Evolutionary conservation across 2,329 filamentous ascomycete species (phyloP), one percentile per base, ranked within the genome.

Genomic region (Pseudogymnoascus verrucosus): DNA sequence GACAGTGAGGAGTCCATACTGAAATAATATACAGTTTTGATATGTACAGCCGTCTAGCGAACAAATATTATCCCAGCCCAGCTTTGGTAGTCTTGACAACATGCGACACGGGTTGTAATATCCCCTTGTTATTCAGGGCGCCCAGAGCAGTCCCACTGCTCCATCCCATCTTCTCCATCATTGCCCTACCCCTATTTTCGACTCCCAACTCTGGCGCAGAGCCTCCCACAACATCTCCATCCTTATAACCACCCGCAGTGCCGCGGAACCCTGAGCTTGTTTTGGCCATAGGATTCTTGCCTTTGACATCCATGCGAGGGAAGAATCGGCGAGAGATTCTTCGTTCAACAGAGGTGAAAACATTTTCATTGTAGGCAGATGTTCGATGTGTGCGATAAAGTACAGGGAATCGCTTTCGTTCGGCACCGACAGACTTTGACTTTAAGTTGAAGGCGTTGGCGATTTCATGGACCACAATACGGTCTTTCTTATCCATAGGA

Each of bases 101-200:
- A 67, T 96, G 93, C 26, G 86, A 82, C 23, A 99, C 89, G 0
- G 93, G 93, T 66, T 91, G 85, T 67, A 96, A 76, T 62, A 96
- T 95, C 34, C 95, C 95, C 75, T 95, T 90, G 74, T 96, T 96
- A 67, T 96, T 87, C 1, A 80, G 73, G 10, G 90, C 85, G 62
- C 95, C 95, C 0, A 99, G 81, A 1, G 89, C 90, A 72, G 88
- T 96, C 4, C 95, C 95, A 62, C 82, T 88, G 66, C 84, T 89
- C 93, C 95, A 99, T 3, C 95, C 95, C 95, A 98, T 98, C 77
- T 95, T 98, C 77, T 96, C 91, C 67, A 99, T 77, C 86, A 99
- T 90, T 2, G 86, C 85, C 61, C 91, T 84, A 10, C 95, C 95
- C 68, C 86, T 91, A 73, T 96, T 98, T 62, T 89, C 89, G 4